Conservation (phyloP, 306 rosid species). For the Fragaria ananassa region DNA sequence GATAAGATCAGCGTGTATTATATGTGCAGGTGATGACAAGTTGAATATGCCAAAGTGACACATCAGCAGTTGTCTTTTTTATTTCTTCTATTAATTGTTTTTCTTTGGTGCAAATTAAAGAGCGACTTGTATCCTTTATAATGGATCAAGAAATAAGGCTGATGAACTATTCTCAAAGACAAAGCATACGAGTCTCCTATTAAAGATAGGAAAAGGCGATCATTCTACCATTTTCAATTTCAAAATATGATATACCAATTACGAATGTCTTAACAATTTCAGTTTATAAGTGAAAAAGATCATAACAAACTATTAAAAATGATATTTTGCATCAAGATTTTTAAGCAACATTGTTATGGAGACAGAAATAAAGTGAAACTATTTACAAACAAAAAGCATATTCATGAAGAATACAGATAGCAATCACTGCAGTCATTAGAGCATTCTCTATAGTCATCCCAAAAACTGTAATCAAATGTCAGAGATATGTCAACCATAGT, state of each 20-base stretch:
- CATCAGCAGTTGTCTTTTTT: neutral
- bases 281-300: neutral
- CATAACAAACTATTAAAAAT: neutral
- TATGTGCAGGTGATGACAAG: neutral
- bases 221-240: no score
- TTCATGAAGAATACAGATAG: neutral
- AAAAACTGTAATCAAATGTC: slow-evolving; percentile 20
- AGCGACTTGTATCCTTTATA: no score
- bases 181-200: neutral
- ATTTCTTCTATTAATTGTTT: no score
- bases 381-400: slow-evolving; percentile 25
- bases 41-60: neutral
- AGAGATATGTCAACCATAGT: slow-evolving; percentile 13
- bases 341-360: neutral
- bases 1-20: neutral
- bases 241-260: no score
- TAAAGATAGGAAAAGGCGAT: neutral
- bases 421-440: slow-evolving; percentile 4
- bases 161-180: no score
- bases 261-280: no score
- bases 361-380: slow-evolving; percentile 9
- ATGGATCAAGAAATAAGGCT: no score
- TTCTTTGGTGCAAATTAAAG: neutral
- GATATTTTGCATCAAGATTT: neutral
- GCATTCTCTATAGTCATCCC: slow-evolving; percentile 12